Conservation (phyloP, 148 eudicot genomes). For the Vaccinium vitisidaea region DNA sequence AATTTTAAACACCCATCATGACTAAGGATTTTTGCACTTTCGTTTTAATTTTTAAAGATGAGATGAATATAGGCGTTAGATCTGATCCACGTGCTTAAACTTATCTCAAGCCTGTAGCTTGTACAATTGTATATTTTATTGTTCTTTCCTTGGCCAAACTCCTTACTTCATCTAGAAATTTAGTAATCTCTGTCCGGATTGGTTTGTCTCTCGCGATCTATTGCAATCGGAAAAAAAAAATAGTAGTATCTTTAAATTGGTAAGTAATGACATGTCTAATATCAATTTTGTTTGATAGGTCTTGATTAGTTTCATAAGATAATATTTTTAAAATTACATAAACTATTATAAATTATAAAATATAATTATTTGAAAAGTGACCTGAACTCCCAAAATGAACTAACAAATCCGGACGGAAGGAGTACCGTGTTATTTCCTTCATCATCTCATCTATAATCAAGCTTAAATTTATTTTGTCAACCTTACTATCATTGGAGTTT, state of each 20-base stretch:
- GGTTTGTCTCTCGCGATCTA: too few species aligned
- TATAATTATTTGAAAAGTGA: too few species aligned
- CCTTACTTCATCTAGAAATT: background rate
- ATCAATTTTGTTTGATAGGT: too few species aligned
- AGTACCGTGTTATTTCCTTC: background rate
- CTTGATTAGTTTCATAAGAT: too few species aligned
- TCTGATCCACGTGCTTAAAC: conserved; percentile 17
- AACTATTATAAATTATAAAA: too few species aligned
- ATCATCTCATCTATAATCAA: background rate
- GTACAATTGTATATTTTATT: background rate
- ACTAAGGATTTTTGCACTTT: background rate
- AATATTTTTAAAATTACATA: too few species aligned
- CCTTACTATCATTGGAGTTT: background rate
- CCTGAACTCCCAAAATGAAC: too few species aligned
- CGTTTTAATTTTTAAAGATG: background rate
- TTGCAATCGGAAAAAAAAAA: too few species aligned
- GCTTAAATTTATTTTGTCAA: background rate
- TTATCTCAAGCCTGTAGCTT: background rate
- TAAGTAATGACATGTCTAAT: too few species aligned
- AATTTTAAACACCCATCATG: background rate
- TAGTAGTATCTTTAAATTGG: too few species aligned
- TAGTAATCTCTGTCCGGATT: too few species aligned
- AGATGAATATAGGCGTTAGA: conserved; percentile 4
- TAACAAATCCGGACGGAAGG: too few species aligned
- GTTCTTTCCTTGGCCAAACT: background rate